Percentiles rank a stretch among this genome's conserved stretches.
These are phyloP conservation scores for Candida pseudofarinosa DNA, from an alignment of 805 yeast genomes.

Conservation along the genomic window DNA sequence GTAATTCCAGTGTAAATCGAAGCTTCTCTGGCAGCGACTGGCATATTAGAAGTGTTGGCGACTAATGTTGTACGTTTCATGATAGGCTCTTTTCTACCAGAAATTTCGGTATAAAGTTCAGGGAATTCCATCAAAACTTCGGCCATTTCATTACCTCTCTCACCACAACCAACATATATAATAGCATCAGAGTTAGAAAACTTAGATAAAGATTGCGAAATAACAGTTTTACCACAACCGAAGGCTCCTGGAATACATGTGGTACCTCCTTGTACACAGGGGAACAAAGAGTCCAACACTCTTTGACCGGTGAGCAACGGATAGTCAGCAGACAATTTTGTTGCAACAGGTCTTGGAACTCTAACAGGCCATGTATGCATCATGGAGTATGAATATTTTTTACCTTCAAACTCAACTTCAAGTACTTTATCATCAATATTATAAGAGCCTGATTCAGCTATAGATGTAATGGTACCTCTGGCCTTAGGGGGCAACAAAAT, in stretches of 20 bases:
- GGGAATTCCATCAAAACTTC: constrained; percentile 99
- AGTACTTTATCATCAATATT: constrained; percentile 83
- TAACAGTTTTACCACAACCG: constrained; percentile 98
- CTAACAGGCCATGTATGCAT: constrained; percentile 99
- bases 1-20: constrained; percentile 99
- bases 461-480: constrained; percentile 89
- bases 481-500: constrained; percentile 97
- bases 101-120: constrained; percentile 84
- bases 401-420: constrained; percentile 94
- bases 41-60: constrained; percentile 99
- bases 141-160: constrained; percentile 99
- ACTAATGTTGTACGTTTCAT: constrained; percentile 99
- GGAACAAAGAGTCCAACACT: constrained; percentile 95
- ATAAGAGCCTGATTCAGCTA: constrained; percentile 89
- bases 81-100: constrained; percentile 95
- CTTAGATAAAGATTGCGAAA: constrained; percentile 94
- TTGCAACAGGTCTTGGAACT: constrained; percentile 98
- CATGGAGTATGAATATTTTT: constrained; percentile 77
- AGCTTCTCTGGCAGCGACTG: constrained; percentile 99
- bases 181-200: constrained; percentile 96
- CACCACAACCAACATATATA: constrained; percentile 91
- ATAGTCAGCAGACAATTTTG: constrained; percentile 86
- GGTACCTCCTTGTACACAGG: constrained; percentile 99
- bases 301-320: constrained; percentile 98
- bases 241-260: constrained; percentile 99